Conservation (phyloP, 257 asterid genomes). For the Solanum clarkiae region DNA sequence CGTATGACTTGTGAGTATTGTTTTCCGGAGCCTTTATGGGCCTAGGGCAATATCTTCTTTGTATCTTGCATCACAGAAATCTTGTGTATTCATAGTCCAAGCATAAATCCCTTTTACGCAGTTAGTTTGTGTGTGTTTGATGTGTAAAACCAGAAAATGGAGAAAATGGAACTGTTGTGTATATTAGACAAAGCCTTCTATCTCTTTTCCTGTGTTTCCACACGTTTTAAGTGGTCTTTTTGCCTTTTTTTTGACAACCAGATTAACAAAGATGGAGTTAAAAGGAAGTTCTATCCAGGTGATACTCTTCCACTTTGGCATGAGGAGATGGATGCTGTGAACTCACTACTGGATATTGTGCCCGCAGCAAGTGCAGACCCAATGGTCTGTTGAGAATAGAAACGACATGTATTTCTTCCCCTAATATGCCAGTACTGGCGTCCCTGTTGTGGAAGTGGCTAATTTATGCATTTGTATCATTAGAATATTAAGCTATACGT, state of each 20-base stretch:
- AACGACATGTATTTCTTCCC: no score
- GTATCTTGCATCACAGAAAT: neutral
- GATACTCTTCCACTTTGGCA: conserved; percentile 70
- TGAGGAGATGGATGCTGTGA: conserved; percentile 57
- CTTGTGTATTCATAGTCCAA: neutral
- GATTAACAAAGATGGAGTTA: conserved; percentile 60
- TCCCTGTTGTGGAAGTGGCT: no score
- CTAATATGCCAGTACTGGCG: no score
- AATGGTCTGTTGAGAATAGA: no score
- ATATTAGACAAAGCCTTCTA: neutral
- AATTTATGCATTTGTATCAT: no score
- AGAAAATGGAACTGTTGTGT: neutral
- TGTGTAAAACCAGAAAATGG: neutral
- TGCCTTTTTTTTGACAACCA: conserved; percentile 4
- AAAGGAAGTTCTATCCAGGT: conserved; percentile 53
- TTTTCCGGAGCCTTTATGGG: neutral
- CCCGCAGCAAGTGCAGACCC: no score
- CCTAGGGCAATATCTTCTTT: neutral
- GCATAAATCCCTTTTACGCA: neutral
- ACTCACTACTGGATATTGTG: no score
- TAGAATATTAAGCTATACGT: no score
- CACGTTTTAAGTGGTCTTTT: neutral
- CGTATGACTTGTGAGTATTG: neutral
- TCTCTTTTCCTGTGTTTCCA: neutral
- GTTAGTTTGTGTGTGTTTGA: neutral